Conservation (phyloP, 2,329 filamentous ascomycete genomes). For the Sporothrix sp. region DNA sequence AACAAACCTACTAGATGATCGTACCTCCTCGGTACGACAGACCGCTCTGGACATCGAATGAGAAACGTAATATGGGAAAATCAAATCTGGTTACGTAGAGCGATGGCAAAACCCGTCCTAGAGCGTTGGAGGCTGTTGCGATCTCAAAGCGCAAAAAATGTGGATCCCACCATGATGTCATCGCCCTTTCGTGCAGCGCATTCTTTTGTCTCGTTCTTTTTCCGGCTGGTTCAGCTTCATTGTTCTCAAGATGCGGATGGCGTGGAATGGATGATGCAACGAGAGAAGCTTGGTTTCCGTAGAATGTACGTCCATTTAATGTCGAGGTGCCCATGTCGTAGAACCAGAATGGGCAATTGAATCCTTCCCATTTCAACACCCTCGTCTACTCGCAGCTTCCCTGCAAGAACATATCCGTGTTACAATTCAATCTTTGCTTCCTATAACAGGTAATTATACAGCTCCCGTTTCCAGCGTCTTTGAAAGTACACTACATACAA, state of each 20-base stretch:
- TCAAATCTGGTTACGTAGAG: too few relatives aligned
- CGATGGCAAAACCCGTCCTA: too few relatives aligned
- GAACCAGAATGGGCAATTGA: background rate
- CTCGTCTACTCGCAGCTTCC: slow-evolving; percentile 3
- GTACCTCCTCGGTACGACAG: too few relatives aligned
- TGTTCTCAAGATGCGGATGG: background rate
- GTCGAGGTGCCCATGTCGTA: background rate
- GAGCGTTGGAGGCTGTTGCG: too few relatives aligned
- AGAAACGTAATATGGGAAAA: too few relatives aligned
- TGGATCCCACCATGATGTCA: slow-evolving; percentile 12
- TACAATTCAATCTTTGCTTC: background rate
- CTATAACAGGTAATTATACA: too few relatives aligned
- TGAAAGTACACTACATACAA: too few relatives aligned
- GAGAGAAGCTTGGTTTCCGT: too few relatives aligned
- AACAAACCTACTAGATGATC: too few relatives aligned
- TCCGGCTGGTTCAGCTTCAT: background rate
- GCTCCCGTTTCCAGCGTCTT: too few relatives aligned
- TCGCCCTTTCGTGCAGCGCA: slow-evolving; percentile 1
- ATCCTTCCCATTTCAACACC: background rate
- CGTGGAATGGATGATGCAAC: slow-evolving; percentile 1
- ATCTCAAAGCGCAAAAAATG: slow-evolving; percentile 3
- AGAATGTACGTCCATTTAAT: background rate
- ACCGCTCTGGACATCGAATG: too few relatives aligned
- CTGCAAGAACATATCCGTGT: slow-evolving; percentile 3
- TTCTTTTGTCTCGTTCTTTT: background rate